Evolutionary conservation across 306 rosid species (phyloP).

Genomic region (barrel medic (Medicago truncatula)): DNA sequence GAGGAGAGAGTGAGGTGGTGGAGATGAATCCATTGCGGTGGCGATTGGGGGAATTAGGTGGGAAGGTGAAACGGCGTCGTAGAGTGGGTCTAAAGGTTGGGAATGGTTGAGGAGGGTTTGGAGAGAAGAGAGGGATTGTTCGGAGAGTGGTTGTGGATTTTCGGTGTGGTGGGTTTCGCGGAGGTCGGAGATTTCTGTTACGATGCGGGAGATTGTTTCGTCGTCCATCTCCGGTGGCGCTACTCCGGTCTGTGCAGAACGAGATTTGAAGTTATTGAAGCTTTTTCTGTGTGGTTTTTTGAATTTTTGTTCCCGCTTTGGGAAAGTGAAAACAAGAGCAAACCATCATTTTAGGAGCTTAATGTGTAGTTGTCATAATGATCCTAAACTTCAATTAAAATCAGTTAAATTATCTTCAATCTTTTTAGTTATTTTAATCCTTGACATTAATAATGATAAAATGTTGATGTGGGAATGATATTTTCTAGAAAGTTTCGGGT

Average conservation of each 20-base stretch:
- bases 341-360: too few relatives aligned
- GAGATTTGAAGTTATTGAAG: not conserved
- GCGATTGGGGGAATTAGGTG: conserved; percentile 60
- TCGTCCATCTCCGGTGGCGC: conserved; percentile 48
- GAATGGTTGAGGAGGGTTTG: conserved; percentile 55
- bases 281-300: not conserved
- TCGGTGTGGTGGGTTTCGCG: conserved; percentile 48
- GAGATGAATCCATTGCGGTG: conserved; percentile 76
- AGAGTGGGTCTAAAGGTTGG: conserved; percentile 49
- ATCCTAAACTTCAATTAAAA: too few relatives aligned
- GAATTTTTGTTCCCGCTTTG: not conserved
- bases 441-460: too few relatives aligned
- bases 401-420: too few relatives aligned
- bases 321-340: not conserved
- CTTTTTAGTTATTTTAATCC: too few relatives aligned
- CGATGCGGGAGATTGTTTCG: conserved; percentile 60
- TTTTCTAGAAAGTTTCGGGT: too few relatives aligned
- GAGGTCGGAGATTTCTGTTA: conserved; percentile 65
- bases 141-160: conserved; percentile 52
- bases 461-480: too few relatives aligned
- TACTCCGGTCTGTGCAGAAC: not conserved
- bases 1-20: conserved; percentile 55
- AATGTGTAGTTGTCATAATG: too few relatives aligned
- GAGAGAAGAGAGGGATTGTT: conserved; percentile 64
- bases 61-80: conserved; percentile 63